A percentile compares a stretch with the other conserved stretches of the same genome.
These are phyloP conservation scores for Diaporthe australafricana DNA, from an alignment of 2,329 filamentous ascomycete species.

Conservation along the genomic window DNA sequence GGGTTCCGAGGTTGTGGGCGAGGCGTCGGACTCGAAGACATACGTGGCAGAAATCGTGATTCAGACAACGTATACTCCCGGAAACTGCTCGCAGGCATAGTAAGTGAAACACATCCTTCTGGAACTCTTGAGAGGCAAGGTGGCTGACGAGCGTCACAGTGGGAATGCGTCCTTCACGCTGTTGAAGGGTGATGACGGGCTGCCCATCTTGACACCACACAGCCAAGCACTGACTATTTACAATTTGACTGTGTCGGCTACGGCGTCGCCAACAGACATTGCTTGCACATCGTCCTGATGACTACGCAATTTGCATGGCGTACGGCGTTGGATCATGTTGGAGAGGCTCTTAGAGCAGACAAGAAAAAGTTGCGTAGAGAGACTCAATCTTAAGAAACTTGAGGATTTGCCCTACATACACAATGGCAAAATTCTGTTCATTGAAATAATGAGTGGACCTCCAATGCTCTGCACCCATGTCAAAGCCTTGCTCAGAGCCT, in stretches of 20 bases:
- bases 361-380: not conserved
- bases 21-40: conserved; percentile 32
- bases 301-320: no score
- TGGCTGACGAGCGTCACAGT: not conserved
- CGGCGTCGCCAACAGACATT: conserved; percentile 13
- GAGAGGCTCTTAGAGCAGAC: not conserved
- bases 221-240: conserved; percentile 31
- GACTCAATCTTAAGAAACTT: not conserved
- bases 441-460: not conserved
- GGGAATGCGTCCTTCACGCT: conserved; percentile 37
- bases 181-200: conserved; percentile 25
- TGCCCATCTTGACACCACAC: conserved; percentile 35
- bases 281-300: conserved; percentile 7
- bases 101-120: conserved; percentile 4
- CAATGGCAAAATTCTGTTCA: not conserved
- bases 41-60: conserved; percentile 35
- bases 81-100: conserved; percentile 38
- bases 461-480: not conserved
- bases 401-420: not conserved
- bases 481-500: not conserved
- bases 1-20: conserved; percentile 31
- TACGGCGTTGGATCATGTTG: not conserved
- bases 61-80: conserved; percentile 34
- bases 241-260: conserved; percentile 31
- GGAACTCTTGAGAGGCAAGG: not conserved